phyloP scores from a whole-genome alignment of 1,284 basidiomycete species.

The Malassezia psittaci region DNA sequence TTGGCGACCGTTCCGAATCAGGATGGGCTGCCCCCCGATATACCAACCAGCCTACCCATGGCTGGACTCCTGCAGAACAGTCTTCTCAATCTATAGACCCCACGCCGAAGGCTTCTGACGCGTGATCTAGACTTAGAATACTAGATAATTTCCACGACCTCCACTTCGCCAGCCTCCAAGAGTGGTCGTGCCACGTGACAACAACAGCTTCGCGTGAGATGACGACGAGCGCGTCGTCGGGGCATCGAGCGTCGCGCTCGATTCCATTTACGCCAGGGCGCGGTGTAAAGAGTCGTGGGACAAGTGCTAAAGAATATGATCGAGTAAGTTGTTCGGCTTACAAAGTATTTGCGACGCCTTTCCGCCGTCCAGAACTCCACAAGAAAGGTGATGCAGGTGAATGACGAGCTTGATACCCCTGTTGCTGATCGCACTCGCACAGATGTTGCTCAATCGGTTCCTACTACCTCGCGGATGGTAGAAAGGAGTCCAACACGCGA shows the following conservation, averaged over 20 bases:
- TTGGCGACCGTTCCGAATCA: conserved; percentile 12
- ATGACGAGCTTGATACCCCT: not conserved
- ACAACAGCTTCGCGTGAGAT: not conserved
- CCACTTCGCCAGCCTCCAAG: not conserved
- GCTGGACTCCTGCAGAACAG: conserved; percentile 21
- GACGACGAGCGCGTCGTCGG: conserved; percentile 10
- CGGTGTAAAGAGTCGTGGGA: not conserved
- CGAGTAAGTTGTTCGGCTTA: not conserved
- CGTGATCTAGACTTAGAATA: too few relatives aligned
- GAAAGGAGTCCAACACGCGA: not conserved
- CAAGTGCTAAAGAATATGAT: conserved; percentile 15
- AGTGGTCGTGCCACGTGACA: not conserved
- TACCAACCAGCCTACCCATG: conserved; percentile 18
- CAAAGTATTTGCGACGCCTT: conserved; percentile 12
- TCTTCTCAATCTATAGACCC: not conserved
- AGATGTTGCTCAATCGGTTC: not conserved
- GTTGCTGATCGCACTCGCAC: not conserved
- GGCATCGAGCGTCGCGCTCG: conserved; percentile 17
- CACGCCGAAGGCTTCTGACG: too few relatives aligned
- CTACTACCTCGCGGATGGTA: not conserved
- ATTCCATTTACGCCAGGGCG: conserved; percentile 17
- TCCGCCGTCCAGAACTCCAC: conserved; percentile 17
- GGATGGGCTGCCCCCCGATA: conserved; percentile 40
- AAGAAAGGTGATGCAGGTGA: conserved; percentile 9
- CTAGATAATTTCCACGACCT: not conserved